These are phyloP conservation scores for Vicia faba DNA, from an alignment of 306 rosid genomes.

Conservation along the genomic window DNA sequence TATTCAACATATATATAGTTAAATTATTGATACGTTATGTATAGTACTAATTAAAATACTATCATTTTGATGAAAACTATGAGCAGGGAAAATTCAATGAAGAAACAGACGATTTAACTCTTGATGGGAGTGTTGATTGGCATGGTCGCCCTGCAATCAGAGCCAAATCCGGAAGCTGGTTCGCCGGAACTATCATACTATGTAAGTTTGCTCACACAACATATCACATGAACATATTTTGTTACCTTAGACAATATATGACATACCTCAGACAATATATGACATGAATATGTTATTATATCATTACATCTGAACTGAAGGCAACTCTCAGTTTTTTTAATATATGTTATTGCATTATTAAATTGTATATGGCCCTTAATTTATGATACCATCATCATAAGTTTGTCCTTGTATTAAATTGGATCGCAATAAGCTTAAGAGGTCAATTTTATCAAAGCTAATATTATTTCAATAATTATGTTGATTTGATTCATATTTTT, in stretches of 20 bases:
- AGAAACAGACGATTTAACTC: conserved; percentile 56
- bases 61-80: conserved; percentile 18
- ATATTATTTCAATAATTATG: neutral
- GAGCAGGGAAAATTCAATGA: conserved; percentile 54
- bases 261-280: too few species aligned
- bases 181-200: conserved; percentile 81
- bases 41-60: conserved; percentile 8
- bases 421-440: neutral
- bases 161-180: conserved; percentile 84
- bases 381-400: neutral
- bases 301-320: too few species aligned
- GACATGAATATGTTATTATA: neutral
- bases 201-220: conserved; percentile 57
- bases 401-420: neutral
- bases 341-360: neutral
- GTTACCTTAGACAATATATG: too few species aligned
- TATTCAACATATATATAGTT: neutral
- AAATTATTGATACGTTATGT: neutral
- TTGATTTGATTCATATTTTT: neutral
- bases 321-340: neutral
- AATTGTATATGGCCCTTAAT: neutral
- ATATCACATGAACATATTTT: neutral
- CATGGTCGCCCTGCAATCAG: conserved; percentile 77
- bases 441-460: neutral
- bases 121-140: conserved; percentile 89